A percentile compares a stretch with the other conserved stretches of the same genome.
These are phyloP conservation scores for Candida neerlandica DNA, from an alignment of 1,139 yeast species.

Conservation along the genomic window DNA sequence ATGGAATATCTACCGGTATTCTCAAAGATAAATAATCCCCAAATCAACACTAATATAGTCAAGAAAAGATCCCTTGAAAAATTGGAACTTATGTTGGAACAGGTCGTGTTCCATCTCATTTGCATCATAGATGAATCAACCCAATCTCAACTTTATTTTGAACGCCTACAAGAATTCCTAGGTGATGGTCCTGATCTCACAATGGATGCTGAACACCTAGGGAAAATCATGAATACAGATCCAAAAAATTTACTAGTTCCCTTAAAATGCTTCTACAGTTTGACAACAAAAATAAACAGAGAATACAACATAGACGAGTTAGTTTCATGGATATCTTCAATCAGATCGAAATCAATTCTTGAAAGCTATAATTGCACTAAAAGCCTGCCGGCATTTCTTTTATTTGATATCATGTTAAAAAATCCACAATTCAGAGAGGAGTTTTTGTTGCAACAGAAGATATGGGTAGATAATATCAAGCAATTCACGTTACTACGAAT, in stretches of 20 bases:
- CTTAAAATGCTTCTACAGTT: constrained; percentile 11
- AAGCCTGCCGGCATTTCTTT: constrained; percentile 36
- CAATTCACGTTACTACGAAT: constrained; percentile 22
- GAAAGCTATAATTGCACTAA: constrained; percentile 32
- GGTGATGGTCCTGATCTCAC: neutral
- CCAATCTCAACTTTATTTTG: neutral
- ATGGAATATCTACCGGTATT: constrained; percentile 14
- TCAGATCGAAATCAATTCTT: constrained; percentile 28
- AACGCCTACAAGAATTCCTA: neutral
- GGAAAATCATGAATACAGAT: neutral
- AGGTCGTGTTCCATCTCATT: constrained; percentile 14
- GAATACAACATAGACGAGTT: constrained; percentile 18
- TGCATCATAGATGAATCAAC: constrained; percentile 8
- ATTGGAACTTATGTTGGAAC: constrained; percentile 13
- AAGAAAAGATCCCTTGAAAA: constrained; percentile 11
- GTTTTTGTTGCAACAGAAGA: constrained; percentile 35
- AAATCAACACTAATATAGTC: constrained; percentile 4
- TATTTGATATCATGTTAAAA: constrained; percentile 37
- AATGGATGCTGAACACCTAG: neutral
- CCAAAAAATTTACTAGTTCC: neutral
- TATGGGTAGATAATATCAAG: constrained; percentile 32
- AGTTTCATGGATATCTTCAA: constrained; percentile 31
- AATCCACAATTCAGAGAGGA: constrained; percentile 39
- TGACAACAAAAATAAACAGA: constrained; percentile 8
- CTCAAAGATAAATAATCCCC: constrained; percentile 3